phyloP scores from a whole-genome alignment of 2,329 filamentous ascomycete species.

The Mycocentrospora acerina region DNA sequence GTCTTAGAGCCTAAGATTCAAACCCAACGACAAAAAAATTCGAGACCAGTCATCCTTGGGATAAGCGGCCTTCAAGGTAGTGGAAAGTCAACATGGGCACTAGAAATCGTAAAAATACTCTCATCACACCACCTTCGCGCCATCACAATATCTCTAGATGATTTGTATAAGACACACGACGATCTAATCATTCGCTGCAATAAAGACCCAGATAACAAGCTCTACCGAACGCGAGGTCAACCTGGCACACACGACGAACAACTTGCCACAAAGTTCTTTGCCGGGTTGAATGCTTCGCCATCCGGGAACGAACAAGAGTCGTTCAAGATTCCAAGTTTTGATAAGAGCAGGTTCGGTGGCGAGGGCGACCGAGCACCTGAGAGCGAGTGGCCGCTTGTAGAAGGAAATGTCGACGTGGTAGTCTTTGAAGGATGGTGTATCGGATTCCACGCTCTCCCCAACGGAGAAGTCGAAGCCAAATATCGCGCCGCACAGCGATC shows the following conservation, averaged over 20 bases:
- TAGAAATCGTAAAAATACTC: conserved; percentile 35
- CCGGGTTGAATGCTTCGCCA: conserved; percentile 54
- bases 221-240: conserved; percentile 83
- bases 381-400: conserved; percentile 62
- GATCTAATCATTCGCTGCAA: conserved; percentile 67
- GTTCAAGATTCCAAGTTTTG: conserved; percentile 73
- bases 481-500: too few species aligned
- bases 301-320: conserved; percentile 48
- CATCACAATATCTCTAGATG: conserved; percentile 61
- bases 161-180: conserved; percentile 78
- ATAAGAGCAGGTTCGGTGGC: conserved; percentile 77
- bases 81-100: conserved; percentile 84
- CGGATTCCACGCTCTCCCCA: conserved; percentile 69
- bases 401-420: conserved; percentile 62
- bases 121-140: conserved; percentile 24
- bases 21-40: conserved; percentile 14
- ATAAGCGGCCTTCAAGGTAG: conserved; percentile 90
- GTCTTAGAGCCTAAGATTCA: conserved; percentile 31
- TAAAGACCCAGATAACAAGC: conserved; percentile 67
- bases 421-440: conserved; percentile 94
- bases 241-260: conserved; percentile 79
- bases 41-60: conserved; percentile 77
- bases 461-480: conserved; percentile 56
- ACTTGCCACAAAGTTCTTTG: conserved; percentile 65
- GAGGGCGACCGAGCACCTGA: conserved; percentile 72